Evolutionary conservation across 2,329 filamentous ascomycete genomes (phyloP).

Genomic region (Fusarium compactum): DNA sequence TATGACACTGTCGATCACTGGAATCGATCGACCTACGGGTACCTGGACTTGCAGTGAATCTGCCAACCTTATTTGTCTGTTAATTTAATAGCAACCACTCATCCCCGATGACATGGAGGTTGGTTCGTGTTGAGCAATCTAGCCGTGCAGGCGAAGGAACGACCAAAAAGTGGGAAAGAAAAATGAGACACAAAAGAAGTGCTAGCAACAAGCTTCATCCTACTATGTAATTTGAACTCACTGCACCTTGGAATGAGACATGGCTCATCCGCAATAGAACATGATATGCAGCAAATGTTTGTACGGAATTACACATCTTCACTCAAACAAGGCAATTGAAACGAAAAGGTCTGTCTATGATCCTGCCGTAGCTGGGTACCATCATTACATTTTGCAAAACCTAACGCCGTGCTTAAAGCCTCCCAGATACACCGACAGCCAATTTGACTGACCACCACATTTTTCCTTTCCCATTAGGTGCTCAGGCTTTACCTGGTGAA

Average conservation of each 20-base stretch:
- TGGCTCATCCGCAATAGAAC: not conserved
- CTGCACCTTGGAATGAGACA: not conserved
- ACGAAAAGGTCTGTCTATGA: slow-evolving; percentile 31
- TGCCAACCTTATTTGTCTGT: slow-evolving; percentile 1
- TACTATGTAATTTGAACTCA: not conserved
- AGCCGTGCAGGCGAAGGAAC: not conserved
- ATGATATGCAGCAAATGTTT: not conserved
- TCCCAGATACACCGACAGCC: slow-evolving; percentile 38
- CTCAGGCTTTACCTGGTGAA: slow-evolving; percentile 40
- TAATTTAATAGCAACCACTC: not conserved
- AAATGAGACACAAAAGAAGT: not conserved
- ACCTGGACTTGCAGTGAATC: slow-evolving; percentile 1
- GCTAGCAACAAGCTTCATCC: not conserved
- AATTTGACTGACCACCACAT: slow-evolving; percentile 27
- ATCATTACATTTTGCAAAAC: slow-evolving; percentile 49
- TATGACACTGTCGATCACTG: slow-evolving; percentile 27
- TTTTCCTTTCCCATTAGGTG: slow-evolving; percentile 7
- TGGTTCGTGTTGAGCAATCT: not conserved
- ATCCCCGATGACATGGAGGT: not conserved
- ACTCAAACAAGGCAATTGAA: slow-evolving; percentile 11
- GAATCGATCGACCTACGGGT: slow-evolving; percentile 7
- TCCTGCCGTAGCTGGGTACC: slow-evolving; percentile 35
- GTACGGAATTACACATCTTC: not conserved
- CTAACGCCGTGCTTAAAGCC: slow-evolving; percentile 49
- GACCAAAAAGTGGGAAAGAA: not conserved